Base-by-base conservation (phyloP, 129 eudicot genomes). In the Apium graveolens region DNA sequence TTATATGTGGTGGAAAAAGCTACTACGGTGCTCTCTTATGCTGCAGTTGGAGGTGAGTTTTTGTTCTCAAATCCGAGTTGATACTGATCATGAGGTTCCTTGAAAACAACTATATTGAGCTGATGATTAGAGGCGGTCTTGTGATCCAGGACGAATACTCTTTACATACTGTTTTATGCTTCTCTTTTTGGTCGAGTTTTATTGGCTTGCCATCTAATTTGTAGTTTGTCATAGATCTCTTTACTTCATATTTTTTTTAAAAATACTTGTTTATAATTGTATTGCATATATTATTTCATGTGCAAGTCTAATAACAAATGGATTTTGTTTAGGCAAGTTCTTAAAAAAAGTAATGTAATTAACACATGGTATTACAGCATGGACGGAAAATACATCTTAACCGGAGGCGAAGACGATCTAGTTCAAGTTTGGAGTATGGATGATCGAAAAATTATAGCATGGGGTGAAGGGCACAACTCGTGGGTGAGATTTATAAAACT, bases 401-500 rank as follows among this genome's bases (percentile, higher is more conserved):
- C 96, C 5, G 99, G 99, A 77, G 99, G 99, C 7, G 99, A 95
- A 82, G 99, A 95, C 80, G 99, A 95, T 85, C 87, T 95, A 51
- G 99, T 95, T 81, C 97, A 95, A 73, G 99, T 95, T 49, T 95
- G 97, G 99, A 95, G 99, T 78, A 90, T 92, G 97, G 99, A 95
- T 78, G 94, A 90, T 66, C 88, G 95, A 18, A 95, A 90, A 84
- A 87, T 92, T 83, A 91, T 95, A 29, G 99, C 99, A 78, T 95
- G 98, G 98, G 98, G 98, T n/a, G 98, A 95, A 86, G 98, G 98
- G 44, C 98, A 95, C 84, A 95, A 90, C 78, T 95, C 97, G 39
- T 95, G 98, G 98, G 98, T 91, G 87, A 75, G 89, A 44, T 60
- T 16, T 82, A 14, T 13, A 21, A 31, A 60, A 29, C 43, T 43